These are phyloP conservation scores for Scheffersomyces insectosa DNA, from an alignment of 1,139 yeast species.

Conservation along the genomic window DNA sequence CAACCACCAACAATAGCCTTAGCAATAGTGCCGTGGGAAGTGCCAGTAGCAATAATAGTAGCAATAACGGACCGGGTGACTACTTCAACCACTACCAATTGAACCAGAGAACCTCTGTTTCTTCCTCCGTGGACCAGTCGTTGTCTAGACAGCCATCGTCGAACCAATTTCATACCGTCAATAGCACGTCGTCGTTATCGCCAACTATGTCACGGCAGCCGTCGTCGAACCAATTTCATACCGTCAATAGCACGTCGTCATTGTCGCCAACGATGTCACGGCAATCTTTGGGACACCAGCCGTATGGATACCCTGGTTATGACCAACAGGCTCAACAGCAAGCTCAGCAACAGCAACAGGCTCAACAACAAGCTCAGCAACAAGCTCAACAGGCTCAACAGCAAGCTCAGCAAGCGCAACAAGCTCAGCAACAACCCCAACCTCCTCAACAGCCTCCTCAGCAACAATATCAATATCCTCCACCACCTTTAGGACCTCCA, in stretches of 20 bases:
- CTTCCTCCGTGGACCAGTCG: constrained; percentile 3
- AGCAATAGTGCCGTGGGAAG: constrained; percentile 1
- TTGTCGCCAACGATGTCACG: background rate
- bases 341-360: constrained; percentile 3
- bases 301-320: background rate
- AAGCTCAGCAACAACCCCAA: constrained; percentile 4
- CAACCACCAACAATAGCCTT: no score
- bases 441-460: constrained; percentile 8
- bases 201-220: background rate
- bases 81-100: constrained; percentile 8
- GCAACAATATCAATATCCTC: constrained; percentile 3
- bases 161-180: constrained; percentile 2
- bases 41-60: background rate
- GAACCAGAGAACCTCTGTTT: constrained; percentile 7
- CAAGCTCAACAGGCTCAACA: constrained; percentile 2
- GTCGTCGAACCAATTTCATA: background rate
- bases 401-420: constrained; percentile 8
- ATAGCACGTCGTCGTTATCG: constrained; percentile 4
- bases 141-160: background rate
- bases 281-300: background rate
- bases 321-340: constrained; percentile 1
- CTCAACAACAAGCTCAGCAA: constrained; percentile 1
- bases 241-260: background rate
- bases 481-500: constrained; percentile 1
- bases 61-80: constrained; percentile 4